Conservation (phyloP, 2,329 filamentous ascomycete genomes). For the Dichotomopilus funicola region DNA sequence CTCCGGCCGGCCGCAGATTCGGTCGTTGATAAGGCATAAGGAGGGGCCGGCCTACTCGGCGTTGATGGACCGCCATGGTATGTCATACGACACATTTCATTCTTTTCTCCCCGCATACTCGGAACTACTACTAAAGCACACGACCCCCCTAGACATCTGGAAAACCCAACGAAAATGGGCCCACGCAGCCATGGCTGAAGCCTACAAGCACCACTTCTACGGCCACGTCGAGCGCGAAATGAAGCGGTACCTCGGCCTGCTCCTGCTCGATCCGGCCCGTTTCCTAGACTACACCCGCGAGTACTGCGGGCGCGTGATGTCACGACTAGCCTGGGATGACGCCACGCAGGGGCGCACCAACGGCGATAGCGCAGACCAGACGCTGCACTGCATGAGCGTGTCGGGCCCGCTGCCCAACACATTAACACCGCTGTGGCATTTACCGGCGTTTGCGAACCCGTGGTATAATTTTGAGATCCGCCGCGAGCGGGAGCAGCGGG, state of each 20-base stretch:
- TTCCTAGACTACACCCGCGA: slow-evolving; percentile 43
- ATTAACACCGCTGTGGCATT: slow-evolving; percentile 41
- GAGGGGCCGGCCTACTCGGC: slow-evolving; percentile 42
- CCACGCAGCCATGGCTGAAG: slow-evolving; percentile 39
- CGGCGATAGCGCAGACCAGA: slow-evolving; percentile 41
- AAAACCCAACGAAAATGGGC: slow-evolving; percentile 45
- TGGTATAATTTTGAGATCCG: slow-evolving; percentile 42
- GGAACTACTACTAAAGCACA: not conserved
- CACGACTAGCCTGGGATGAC: slow-evolving; percentile 44
- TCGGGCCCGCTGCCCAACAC: slow-evolving; percentile 46
- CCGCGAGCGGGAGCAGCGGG: slow-evolving; percentile 37
- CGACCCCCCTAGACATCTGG: slow-evolving; percentile 41
- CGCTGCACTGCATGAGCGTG: slow-evolving; percentile 46
- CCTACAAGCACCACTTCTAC: slow-evolving; percentile 37
- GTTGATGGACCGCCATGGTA: slow-evolving; percentile 45
- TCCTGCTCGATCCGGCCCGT: slow-evolving; percentile 40
- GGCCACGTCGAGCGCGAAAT: slow-evolving; percentile 44
- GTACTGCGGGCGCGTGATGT: slow-evolving; percentile 45
- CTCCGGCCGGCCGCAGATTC: slow-evolving; percentile 44
- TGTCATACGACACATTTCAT: slow-evolving; percentile 11
- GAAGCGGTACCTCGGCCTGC: slow-evolving; percentile 39
- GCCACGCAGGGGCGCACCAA: slow-evolving; percentile 40
- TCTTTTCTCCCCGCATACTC: not conserved
- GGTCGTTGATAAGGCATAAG: slow-evolving; percentile 44
- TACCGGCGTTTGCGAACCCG: slow-evolving; percentile 39